Evolutionary conservation across 1,284 basidiomycete genomes (phyloP).

Genomic region (Cryptococcus sp.): DNA sequence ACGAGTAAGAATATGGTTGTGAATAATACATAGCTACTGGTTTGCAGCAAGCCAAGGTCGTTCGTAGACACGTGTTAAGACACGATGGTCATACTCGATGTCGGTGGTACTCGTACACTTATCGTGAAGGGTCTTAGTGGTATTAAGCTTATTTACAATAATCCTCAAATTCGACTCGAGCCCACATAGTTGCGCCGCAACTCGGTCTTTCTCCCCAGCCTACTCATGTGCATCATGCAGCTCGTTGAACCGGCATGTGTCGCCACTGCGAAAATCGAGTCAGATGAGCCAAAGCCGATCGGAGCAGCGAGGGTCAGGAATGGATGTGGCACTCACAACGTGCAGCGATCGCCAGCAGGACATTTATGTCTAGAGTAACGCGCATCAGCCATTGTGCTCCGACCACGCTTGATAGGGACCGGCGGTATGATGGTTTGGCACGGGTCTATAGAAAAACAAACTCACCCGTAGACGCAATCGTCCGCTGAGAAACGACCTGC

Average conservation of each 20-base stretch:
- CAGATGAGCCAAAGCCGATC: background rate
- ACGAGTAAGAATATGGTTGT: too few relatives aligned
- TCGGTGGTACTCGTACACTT: too few relatives aligned
- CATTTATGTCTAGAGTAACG: conserved; percentile 31
- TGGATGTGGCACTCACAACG: conserved; percentile 27
- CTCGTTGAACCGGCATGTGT: conserved; percentile 41
- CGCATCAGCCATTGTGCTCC: background rate
- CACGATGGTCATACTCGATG: too few relatives aligned
- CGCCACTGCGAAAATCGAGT: conserved; percentile 22
- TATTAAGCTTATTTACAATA: too few relatives aligned
- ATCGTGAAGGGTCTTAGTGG: too few relatives aligned
- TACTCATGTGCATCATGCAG: conserved; percentile 40
- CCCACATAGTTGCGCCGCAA: background rate
- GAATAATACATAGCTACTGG: too few relatives aligned
- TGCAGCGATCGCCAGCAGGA: conserved; percentile 34
- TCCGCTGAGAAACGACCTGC: conserved; percentile 38
- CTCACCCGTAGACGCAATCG: conserved; percentile 44
- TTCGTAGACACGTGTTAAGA: too few relatives aligned
- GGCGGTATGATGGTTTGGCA: background rate
- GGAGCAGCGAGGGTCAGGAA: background rate
- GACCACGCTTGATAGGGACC: background rate
- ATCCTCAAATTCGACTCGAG: too few relatives aligned
- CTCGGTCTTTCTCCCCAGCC: background rate
- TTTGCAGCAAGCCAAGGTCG: too few relatives aligned
- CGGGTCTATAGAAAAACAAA: background rate